phyloP scores from a whole-genome alignment of 148 eudicot genomes.

The Tetragonia tetragonoides region DNA sequence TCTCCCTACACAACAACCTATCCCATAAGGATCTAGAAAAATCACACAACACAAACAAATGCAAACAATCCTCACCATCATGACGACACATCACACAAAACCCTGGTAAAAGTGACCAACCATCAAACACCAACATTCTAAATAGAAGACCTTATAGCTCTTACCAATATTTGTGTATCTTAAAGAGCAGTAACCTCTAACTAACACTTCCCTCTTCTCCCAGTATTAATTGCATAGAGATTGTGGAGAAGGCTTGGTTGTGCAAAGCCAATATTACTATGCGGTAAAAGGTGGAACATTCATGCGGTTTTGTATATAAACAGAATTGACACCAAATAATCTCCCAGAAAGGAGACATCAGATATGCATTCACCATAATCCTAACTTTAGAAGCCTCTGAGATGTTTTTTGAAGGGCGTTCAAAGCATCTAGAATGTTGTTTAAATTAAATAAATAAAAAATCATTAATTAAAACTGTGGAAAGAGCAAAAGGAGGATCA shows the following conservation, averaged over 20 bases:
- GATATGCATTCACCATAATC: not conserved
- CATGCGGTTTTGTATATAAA: not conserved
- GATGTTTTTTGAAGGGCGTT: not conserved
- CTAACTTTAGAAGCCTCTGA: not conserved
- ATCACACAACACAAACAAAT: no score
- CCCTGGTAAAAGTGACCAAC: no score
- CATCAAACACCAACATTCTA: not conserved
- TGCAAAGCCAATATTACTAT: not conserved
- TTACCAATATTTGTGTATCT: not conserved
- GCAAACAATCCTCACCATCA: no score
- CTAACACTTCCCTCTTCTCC: not conserved
- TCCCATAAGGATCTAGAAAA: no score
- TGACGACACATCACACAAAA: no score
- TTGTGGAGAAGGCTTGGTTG: not conserved
- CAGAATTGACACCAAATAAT: not conserved
- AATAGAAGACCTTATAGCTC: not conserved
- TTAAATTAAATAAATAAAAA: no score
- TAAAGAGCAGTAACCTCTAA: not conserved
- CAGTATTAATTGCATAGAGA: not conserved
- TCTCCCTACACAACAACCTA: no score
- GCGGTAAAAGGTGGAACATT: not conserved
- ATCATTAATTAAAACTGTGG: no score
- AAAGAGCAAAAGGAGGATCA: no score
- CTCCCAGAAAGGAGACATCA: not conserved
- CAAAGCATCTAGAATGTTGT: not conserved